Evolutionary conservation across 768 basidiomycete species (phyloP), one percentile per base, ranked within the genome.

Genomic region (Suillus variegatus): DNA sequence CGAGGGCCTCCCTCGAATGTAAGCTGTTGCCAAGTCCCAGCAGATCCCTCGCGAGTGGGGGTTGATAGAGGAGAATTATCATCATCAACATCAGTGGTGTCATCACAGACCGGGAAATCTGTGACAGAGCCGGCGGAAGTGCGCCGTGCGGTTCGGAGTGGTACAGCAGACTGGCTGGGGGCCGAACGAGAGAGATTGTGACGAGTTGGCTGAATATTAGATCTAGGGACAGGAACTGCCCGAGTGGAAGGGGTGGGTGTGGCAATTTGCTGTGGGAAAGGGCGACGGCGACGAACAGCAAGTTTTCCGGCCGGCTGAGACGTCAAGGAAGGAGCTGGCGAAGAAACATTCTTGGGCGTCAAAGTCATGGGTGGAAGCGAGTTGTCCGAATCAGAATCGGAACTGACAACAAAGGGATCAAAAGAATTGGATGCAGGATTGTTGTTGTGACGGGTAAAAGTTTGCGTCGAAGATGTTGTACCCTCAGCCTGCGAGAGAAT

Each of bases 21-120:
- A 6, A 75, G 65, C 63, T 73, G 76, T 65, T 81, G 77, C 76
- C 79, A 78, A 1, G 73, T 64, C 58, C 68, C 62, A 32, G 63
- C 61, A 63, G 73, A 70, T 68, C 74, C 80, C 56, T 80, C 72
- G 63, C 83, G 87, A 51, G 82, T 77, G n/a, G 88, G 88, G 0
- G 89, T 88, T 28, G 83, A 79, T 32, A 85, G 84, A 9, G 81
- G 79, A 41, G 79, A 79, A n/a, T 60, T 73, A 18, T 82, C 79
- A 12, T 78, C 74, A 35, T 79, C 75, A 6, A 77, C 79, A 54
- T 88, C 87, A 47, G 84, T 88, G 68, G 84, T 82, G 69, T 93
- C 91, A 67, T 93, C 91, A 69, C 91, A 92, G 54, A 93, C 77
- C 3, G 89, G 91, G 75, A 91, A 91, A 43, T 77, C 79, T 55